Evolutionary conservation across 169 alveolate genomes (phyloP).

Genomic region (Plasmodium fragile): DNA sequence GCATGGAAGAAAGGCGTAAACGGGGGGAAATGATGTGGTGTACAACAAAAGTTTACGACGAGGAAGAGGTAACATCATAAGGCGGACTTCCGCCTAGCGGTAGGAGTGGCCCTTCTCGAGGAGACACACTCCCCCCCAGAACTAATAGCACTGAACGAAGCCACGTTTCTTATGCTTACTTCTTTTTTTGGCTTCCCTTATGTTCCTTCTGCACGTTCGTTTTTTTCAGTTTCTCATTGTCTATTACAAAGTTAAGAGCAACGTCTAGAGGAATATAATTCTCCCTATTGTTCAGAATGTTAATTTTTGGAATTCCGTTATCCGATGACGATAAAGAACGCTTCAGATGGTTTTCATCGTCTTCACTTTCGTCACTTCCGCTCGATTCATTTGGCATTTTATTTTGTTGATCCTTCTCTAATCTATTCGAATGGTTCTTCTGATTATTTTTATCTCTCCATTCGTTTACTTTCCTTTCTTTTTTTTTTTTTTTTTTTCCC

Average conservation of each 20-base stretch:
- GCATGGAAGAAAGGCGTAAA: constrained; percentile 32
- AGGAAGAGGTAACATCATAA: not conserved
- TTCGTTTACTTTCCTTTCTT: not conserved
- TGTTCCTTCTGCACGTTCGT: constrained; percentile 56
- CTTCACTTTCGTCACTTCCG: not conserved
- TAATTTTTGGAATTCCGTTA: constrained; percentile 66
- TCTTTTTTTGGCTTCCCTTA: constrained; percentile 28
- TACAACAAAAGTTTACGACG: not conserved
- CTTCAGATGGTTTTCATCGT: constrained; percentile 1
- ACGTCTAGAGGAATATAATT: constrained; percentile 66
- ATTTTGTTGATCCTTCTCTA: not conserved
- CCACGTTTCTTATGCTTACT: not conserved
- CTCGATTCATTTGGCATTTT: not conserved
- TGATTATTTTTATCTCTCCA: not conserved
- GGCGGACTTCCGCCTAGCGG: not conserved
- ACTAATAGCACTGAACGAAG: not conserved
- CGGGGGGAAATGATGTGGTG: not conserved
- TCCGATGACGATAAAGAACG: constrained; percentile 55
- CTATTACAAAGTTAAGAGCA: constrained; percentile 70
- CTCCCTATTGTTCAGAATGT: constrained; percentile 57
- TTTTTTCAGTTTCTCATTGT: constrained; percentile 56
- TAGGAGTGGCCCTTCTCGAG: not conserved
- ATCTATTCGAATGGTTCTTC: not conserved
- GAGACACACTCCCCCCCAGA: not conserved
- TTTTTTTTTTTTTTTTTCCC: not conserved